Percentiles rank a stretch among this genome's conserved stretches.
Evolutionary conservation across 192 early-diverging fungal species (phyloP).

Genomic region (Coemansia sp.): DNA sequence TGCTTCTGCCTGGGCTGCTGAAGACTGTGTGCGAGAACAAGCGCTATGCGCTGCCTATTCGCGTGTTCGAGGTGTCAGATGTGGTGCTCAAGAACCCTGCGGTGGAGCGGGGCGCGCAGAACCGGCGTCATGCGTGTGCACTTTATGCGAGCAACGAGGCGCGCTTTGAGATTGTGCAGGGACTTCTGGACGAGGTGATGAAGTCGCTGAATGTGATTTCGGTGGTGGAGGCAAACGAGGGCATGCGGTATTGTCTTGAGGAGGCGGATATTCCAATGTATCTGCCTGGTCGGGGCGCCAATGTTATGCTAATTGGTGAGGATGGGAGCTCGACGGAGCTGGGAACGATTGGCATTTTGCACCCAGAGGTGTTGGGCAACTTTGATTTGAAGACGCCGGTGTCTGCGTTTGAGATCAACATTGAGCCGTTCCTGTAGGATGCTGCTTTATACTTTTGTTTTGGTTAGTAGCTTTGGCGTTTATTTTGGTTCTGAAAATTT

Average conservation of each 20-base stretch:
- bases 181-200: slow-evolving; percentile 89
- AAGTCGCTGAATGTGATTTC: slow-evolving; percentile 61
- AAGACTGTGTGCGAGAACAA: slow-evolving; percentile 90
- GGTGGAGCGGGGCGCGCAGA: slow-evolving; percentile 76
- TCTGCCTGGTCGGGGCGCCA: slow-evolving; percentile 89
- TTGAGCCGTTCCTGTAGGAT: slow-evolving; percentile 86
- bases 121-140: slow-evolving; percentile 85
- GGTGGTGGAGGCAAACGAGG: background rate
- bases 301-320: slow-evolving; percentile 64
- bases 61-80: slow-evolving; percentile 96
- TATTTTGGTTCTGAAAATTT: too few relatives aligned
- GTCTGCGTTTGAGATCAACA: slow-evolving; percentile 89
- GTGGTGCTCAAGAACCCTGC: slow-evolving; percentile 86
- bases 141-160: slow-evolving; percentile 82
- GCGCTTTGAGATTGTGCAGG: slow-evolving; percentile 76
- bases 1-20: slow-evolving; percentile 87
- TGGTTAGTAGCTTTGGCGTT: background rate
- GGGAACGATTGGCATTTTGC: slow-evolving; percentile 88
- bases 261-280: slow-evolving; percentile 66
- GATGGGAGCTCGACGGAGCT: slow-evolving; percentile 57
- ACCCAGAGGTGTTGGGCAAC: slow-evolving; percentile 83
- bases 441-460: too few relatives aligned
- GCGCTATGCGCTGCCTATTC: slow-evolving; percentile 85
- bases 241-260: slow-evolving; percentile 37
- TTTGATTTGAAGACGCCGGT: slow-evolving; percentile 85